Evolutionary conservation across 495 filamentous ascomycete species (phyloP).

Genomic region (Aspergillus conjunctus): DNA sequence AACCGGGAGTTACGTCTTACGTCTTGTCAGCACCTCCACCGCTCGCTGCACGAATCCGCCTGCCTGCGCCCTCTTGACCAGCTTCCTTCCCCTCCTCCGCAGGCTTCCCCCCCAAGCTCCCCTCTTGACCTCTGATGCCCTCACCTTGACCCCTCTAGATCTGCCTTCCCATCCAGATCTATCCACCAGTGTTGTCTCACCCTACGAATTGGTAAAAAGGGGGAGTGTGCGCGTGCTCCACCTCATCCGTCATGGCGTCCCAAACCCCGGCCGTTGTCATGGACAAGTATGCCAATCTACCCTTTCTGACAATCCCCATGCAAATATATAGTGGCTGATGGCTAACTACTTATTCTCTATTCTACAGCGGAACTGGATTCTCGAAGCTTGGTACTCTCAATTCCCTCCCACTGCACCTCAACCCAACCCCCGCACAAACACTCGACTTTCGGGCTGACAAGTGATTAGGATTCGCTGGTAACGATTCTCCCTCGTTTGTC

Average conservation of each 20-base stretch:
- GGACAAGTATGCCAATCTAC: conserved; percentile 84
- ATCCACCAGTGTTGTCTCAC: not conserved
- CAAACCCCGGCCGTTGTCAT: conserved; percentile 99
- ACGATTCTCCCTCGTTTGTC: conserved; percentile 98
- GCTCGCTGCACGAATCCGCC: conserved; percentile 10
- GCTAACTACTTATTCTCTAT: conserved; percentile 20
- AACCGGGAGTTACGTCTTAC: not conserved
- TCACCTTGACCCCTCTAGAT: conserved; percentile 2
- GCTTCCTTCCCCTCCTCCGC: conserved; percentile 12
- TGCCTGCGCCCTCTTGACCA: conserved; percentile 14
- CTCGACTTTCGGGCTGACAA: conserved; percentile 34
- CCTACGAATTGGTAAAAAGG: conserved; percentile 21
- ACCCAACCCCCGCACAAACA: conserved; percentile 16
- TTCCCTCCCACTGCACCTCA: not conserved
- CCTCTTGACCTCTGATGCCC: conserved; percentile 11
- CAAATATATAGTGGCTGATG: not conserved
- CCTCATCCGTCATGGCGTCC: conserved; percentile 70
- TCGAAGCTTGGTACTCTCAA: conserved; percentile 84
- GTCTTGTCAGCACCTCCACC: conserved; percentile 14
- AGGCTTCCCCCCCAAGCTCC: conserved; percentile 4
- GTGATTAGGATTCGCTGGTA: conserved; percentile 88
- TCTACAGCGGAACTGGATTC: conserved; percentile 90
- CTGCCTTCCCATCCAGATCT: conserved; percentile 15
- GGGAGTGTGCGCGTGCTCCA: conserved; percentile 28
- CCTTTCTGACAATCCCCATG: not conserved